These are phyloP conservation scores for Bisporella sp. DNA, from an alignment of 2,329 filamentous ascomycete genomes.

Conservation along the genomic window DNA sequence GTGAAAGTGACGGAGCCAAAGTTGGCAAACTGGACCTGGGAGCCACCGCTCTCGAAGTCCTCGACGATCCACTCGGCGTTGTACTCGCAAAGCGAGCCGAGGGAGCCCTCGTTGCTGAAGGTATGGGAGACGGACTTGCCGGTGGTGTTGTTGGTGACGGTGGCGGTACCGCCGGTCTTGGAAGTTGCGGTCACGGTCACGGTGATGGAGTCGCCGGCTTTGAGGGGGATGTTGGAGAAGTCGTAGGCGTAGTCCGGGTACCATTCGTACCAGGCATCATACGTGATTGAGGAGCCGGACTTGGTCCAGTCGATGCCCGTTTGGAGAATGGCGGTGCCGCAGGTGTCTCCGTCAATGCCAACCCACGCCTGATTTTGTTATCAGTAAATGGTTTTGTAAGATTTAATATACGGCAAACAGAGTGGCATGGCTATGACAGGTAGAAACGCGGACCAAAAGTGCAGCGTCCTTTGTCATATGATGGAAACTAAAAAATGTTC, in stretches of 20 bases:
- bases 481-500: neutral
- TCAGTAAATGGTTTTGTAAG: neutral
- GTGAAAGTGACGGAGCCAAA: constrained; percentile 35
- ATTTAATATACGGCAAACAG: too few relatives aligned
- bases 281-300: constrained; percentile 34
- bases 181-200: constrained; percentile 32
- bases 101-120: constrained; percentile 29
- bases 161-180: constrained; percentile 34
- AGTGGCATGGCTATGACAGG: too few relatives aligned
- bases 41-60: constrained; percentile 37
- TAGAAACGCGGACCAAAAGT: too few relatives aligned
- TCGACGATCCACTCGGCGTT: constrained; percentile 49
- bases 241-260: constrained; percentile 49
- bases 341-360: constrained; percentile 55
- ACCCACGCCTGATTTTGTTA: constrained; percentile 41
- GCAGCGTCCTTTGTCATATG: neutral
- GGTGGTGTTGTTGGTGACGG: constrained; percentile 38
- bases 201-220: constrained; percentile 37
- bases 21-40: constrained; percentile 38
- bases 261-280: constrained; percentile 56
- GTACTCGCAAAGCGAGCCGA: constrained; percentile 32
- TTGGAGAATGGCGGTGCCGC: constrained; percentile 45
- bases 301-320: constrained; percentile 50
- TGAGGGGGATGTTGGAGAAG: constrained; percentile 38
- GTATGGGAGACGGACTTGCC: constrained; percentile 38